Base-by-base conservation (phyloP, 805 yeast genomes). In the Nakazawaea wickerhamii region DNA sequence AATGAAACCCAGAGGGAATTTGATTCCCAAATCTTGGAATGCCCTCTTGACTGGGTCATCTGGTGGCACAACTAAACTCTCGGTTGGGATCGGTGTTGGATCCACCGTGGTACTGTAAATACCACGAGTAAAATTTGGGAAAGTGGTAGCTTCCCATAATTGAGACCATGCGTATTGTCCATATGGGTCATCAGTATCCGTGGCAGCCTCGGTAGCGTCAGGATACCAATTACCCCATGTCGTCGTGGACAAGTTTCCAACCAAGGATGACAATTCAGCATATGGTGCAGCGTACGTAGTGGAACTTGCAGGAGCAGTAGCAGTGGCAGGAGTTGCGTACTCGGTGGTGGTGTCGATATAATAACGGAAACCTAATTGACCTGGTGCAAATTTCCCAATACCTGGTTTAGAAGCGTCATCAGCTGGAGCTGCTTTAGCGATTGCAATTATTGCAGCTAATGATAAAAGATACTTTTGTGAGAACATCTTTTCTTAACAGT, bases 231-330 rank as follows among this genome's bases (percentile, higher is more conserved):
- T 41, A 15, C 44, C 44, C 44, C 44, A 41, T 11, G 44, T 41
- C 8, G 44, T 35, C 18, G 44, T 41, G 26, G 44, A 41, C n/a
- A 33, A 20, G 17, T 21, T 23, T 10, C 38, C 38, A 21, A 35
- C 25, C 18, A 41, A 26, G n/a, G 31, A 8, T 5, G 35, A n/a
- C 8, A 41, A 30, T 11, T 34, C 31, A 3, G 44, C 27, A 30
- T 41, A 41, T n/a, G 31, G 30, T 3, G 59, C 58, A 11, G 60
- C 55, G 34, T 54, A 57, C 18, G 51, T 51, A 5, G 48, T 32
- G 5, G 49, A 42, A 14, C 37, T 17, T 35, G 45, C n/a, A n/a
- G n/a, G n/a, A n/a, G n/a, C n/a, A n/a, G n/a, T n/a, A n/a, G n/a
- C n/a, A n/a, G n/a, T n/a, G n/a, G 28, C 41, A 27, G 19, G 19